Evolutionary conservation across 495 filamentous ascomycete species (phyloP), one percentile per base, ranked within the genome.

Genomic region (Penicillium paxilli): DNA sequence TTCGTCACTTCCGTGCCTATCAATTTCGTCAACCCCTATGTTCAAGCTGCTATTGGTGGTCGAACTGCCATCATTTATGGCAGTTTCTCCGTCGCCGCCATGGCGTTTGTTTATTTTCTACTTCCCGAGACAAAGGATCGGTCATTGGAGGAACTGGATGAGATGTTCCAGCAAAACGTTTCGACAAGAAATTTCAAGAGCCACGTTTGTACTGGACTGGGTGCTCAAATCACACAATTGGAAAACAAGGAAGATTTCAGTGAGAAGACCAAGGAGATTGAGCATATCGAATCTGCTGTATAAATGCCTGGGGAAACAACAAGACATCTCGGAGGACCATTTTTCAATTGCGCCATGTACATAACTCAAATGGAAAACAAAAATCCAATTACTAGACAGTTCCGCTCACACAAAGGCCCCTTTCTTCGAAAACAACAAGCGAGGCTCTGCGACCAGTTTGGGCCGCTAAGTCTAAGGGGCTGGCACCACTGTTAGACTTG

Each of bases 111-210:
- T 0, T 74, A 46, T 16, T 74, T 73, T 32, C 70, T 76, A 24
- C 63, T 81, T 0, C 77, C 77, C 6, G 78, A 81, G 58, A 73
- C 77, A 1, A 79, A 75, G 37, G 79, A 75, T 1, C 68, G 78
- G 30, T 49, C 38, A 6, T 30, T 54, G 25, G 59, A 60, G 32
- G 59, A 64, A 33, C 55, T 60, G 44, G 45, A 64, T 47, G 51
- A 54, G 46, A 47, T 58, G 54, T 58, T 58, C 35, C 47, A 52
- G 22, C 38, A 44, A 35, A 40, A 23, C 25, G 24, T 58, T 49
- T 45, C 49, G 9, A 38, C 30, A 20, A 7, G 37, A 21, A 47
- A 52, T 33, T 58, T 57, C 32, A 51, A 47, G 41, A 37, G 20
- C 33, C 23, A 54, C 26, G 12, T 38, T 5, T 38, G 30, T n/a